phyloP scores from a whole-genome alignment of 1,284 basidiomycete genomes.

The Sanghuangporus baumii region DNA sequence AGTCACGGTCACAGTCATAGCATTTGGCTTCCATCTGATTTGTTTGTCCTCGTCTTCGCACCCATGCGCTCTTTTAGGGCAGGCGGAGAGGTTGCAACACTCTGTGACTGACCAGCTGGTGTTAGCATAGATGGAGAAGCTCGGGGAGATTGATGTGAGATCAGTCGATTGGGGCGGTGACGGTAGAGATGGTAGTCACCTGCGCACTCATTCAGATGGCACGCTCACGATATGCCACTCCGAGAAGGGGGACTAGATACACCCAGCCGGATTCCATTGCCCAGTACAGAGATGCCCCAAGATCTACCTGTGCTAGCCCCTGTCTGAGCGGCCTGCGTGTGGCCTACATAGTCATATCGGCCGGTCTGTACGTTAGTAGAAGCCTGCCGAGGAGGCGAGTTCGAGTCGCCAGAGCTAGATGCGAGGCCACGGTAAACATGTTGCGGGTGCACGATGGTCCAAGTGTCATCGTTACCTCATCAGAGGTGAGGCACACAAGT shows the following conservation, averaged over 20 bases:
- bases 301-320: background rate
- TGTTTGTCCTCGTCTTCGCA: background rate
- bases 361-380: background rate
- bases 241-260: background rate
- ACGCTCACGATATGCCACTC: slow-evolving; percentile 4
- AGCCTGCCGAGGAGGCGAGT: background rate
- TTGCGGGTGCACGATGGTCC: background rate
- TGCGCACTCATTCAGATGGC: background rate
- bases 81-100: background rate
- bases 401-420: background rate
- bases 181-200: slow-evolving; percentile 1
- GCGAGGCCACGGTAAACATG: background rate
- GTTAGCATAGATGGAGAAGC: background rate
- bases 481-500: background rate
- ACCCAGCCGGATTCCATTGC: background rate
- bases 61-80: background rate
- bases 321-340: background rate
- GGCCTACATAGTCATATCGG: background rate
- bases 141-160: slow-evolving; percentile 2
- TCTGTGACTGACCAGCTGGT: background rate
- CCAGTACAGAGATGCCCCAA: background rate
- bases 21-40: background rate
- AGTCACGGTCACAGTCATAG: background rate
- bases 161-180: background rate
- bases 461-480: background rate